Evolutionary conservation across 2,329 filamentous ascomycete genomes (phyloP).

Genomic region (Anisogramma anomala): DNA sequence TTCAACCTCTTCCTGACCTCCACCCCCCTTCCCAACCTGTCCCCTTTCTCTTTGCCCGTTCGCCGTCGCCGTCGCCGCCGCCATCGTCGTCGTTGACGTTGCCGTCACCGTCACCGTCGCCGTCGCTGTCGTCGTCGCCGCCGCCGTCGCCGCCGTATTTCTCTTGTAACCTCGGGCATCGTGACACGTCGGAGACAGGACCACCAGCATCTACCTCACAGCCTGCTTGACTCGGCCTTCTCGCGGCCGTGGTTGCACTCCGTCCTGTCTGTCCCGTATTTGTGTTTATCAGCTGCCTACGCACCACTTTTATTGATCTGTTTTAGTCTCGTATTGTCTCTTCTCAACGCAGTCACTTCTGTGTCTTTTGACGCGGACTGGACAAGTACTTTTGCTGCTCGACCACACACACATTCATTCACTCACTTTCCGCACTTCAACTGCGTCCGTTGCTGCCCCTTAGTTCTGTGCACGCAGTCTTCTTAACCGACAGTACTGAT

Average conservation of each 20-base stretch:
- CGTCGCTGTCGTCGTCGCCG: background rate
- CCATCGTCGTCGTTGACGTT: background rate
- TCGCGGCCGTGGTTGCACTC: conserved; percentile 2
- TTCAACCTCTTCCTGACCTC: background rate
- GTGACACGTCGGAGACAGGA: conserved; percentile 7
- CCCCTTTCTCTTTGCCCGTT: background rate
- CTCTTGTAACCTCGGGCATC: background rate
- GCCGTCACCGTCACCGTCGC: background rate
- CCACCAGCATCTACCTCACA: background rate
- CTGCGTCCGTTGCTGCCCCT: background rate
- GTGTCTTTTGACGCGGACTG: conserved; percentile 1
- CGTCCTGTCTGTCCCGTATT: background rate
- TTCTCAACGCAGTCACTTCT: conserved; percentile 4
- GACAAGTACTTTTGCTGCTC: background rate
- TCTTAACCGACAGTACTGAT: conserved; percentile 14
- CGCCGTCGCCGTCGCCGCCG: background rate
- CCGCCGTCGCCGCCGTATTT: no score
- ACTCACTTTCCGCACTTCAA: background rate
- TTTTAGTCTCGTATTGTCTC: background rate
- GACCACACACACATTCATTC: background rate
- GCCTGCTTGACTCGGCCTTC: background rate
- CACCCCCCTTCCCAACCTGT: background rate
- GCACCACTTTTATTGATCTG: background rate
- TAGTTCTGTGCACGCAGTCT: conserved; percentile 10
- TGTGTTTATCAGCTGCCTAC: background rate